Evolutionary conservation across 306 rosid genomes (phyloP).

Genomic region (Echinosophora koreensis): DNA sequence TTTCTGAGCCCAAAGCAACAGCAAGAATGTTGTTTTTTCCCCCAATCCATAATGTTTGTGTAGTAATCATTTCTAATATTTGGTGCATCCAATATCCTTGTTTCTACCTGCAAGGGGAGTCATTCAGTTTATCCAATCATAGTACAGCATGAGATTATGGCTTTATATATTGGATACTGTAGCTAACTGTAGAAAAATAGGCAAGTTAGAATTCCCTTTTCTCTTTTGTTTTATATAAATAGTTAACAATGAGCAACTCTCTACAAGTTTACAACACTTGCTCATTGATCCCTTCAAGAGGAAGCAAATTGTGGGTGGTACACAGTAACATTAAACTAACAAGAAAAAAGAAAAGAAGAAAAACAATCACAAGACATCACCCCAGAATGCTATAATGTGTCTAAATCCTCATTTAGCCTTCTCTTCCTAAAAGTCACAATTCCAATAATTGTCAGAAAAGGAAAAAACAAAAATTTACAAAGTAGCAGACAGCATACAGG

Average conservation of each 20-base stretch:
- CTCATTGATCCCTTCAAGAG: too few species aligned
- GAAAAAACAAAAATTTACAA: background rate
- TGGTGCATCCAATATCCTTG: slow-evolving; percentile 76
- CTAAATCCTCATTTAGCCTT: background rate
- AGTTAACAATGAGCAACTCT: background rate
- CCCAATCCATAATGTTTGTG: slow-evolving; percentile 77
- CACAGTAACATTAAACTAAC: background rate
- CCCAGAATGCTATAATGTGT: background rate
- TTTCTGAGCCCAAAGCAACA: slow-evolving; percentile 65
- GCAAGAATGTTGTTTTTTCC: slow-evolving; percentile 68
- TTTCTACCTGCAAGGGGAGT: slow-evolving; percentile 58
- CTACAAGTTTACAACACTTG: background rate
- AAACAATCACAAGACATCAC: background rate
- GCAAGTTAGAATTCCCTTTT: background rate
- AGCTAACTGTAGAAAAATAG: background rate
- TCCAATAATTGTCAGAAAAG: background rate
- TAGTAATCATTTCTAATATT: slow-evolving; percentile 71
- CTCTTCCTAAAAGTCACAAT: background rate
- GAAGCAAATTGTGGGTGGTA: too few species aligned
- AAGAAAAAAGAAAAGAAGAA: background rate
- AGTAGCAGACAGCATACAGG: background rate
- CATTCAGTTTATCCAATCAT: slow-evolving; percentile 9
- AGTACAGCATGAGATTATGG: background rate
- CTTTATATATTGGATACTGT: background rate
- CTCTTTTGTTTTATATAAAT: background rate